Percentiles rank a stretch among this genome's conserved stretches.
These are phyloP conservation scores for Solanum pimpinellifolium DNA, from an alignment of 257 asterid genomes.

Conservation along the genomic window DNA sequence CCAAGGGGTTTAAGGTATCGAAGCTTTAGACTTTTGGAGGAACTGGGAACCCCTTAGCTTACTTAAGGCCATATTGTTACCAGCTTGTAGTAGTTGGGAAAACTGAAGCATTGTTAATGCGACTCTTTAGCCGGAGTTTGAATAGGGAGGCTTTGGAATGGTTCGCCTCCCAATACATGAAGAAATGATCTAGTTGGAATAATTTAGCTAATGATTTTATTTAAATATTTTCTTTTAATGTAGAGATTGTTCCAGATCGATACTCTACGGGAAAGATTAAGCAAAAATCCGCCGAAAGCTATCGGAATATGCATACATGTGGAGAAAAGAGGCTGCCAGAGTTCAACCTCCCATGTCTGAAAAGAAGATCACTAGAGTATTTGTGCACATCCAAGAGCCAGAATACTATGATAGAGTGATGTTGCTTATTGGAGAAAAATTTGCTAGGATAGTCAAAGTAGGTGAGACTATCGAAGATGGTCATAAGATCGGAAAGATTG, in stretches of 20 bases:
- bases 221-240: neutral
- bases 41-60: neutral
- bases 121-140: neutral
- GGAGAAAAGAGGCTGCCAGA: neutral
- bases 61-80: neutral
- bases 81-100: no score
- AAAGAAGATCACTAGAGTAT: no score
- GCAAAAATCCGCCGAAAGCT: no score
- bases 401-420: neutral
- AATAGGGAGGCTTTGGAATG: neutral
- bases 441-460: neutral
- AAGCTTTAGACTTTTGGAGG: neutral
- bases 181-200: neutral
- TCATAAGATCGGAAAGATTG: neutral
- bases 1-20: neutral
- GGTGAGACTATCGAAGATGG: no score
- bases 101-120: neutral
- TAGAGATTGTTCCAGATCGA: neutral
- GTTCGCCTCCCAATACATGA: neutral
- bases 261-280: no score
- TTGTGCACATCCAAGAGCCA: neutral
- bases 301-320: neutral
- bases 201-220: neutral
- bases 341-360: neutral
- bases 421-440: neutral